Evolutionary conservation across 805 yeast genomes (phyloP), one percentile per base, ranked within the genome.

Genomic region (Sugiyamaella boreocaroliniensis): DNA sequence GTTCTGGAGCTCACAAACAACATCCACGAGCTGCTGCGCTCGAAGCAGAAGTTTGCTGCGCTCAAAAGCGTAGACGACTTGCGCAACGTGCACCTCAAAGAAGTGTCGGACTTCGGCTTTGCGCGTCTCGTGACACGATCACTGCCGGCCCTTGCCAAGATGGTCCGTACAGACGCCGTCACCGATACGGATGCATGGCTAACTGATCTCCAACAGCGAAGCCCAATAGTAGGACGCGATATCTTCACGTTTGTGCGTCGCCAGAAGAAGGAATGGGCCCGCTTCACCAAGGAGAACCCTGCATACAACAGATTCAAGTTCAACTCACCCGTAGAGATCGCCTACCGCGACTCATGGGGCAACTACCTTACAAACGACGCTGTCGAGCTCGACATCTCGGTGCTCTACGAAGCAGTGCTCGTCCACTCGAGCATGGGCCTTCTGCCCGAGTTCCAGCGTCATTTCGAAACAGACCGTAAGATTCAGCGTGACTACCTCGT

Each of bases 1-100:
- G 90, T 90, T 9, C 74, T 92, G 51, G 96, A 90, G 63, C 77
- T 86, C 59, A 86, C 95, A 14, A 90, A 89, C 68, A 86, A 83
- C 62, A 86, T 89, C 47, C 88, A 89, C 64, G 90, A 86, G 41
- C 72, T 90, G 63, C 85, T 89, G 55, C 79, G 82, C 50, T 81
- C 80, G 54, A 81, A 82, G 61, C 82, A 83, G 60, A 87, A 86
- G 61, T 90, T 88, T 66, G 86, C 86, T 55, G 97, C 97, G 0
- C 78, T 93, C 60, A 88, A 89, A 66, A 80, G 85, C 59, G 71
- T 89, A 49, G 90, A 89, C 55, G 89, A 83, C 61, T 72, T 92
- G 56, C 81, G 83, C 42, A 78, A 77, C 52, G 74, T 85, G 43
- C 87, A 85, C 59, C 71, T 84, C 45, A 85, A 84, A 55, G 86